Conservation (phyloP, 2,329 filamentous ascomycete species). For the Fusarium solani-melongenae region DNA sequence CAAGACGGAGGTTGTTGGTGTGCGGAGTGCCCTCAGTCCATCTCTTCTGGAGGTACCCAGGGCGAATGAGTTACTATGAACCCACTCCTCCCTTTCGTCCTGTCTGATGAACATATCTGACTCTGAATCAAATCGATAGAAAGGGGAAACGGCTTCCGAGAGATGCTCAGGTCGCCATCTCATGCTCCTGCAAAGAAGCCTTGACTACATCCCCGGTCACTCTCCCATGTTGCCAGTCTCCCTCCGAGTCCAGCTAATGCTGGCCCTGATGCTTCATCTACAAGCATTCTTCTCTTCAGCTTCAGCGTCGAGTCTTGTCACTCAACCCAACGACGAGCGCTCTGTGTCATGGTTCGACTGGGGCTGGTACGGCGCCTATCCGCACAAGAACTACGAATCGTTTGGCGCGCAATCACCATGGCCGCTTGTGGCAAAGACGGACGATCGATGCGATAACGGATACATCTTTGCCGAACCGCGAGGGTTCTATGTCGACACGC, state of each 20-base stretch:
- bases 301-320: not conserved
- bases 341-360: constrained; percentile 34
- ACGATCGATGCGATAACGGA: constrained; percentile 51
- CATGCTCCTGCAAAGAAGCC: not conserved
- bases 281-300: not conserved
- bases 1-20: not conserved
- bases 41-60: not conserved
- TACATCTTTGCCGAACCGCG: constrained; percentile 53
- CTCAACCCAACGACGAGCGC: not conserved
- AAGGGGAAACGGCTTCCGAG: not conserved
- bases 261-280: constrained; percentile 7
- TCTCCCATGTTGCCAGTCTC: constrained; percentile 4
- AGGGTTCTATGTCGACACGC: constrained; percentile 47
- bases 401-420: constrained; percentile 45
- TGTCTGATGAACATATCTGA: not conserved
- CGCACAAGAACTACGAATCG: constrained; percentile 32
- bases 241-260: not conserved
- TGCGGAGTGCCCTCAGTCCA: not conserved
- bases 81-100: not conserved
- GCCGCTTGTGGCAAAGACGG: constrained; percentile 44
- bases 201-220: not conserved
- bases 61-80: not conserved
- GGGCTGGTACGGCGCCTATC: constrained; percentile 38
- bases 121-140: not conserved
- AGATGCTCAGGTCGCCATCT: not conserved